Evolutionary conservation across 306 rosid genomes (phyloP).

Genomic region (Glycine latifolia): DNA sequence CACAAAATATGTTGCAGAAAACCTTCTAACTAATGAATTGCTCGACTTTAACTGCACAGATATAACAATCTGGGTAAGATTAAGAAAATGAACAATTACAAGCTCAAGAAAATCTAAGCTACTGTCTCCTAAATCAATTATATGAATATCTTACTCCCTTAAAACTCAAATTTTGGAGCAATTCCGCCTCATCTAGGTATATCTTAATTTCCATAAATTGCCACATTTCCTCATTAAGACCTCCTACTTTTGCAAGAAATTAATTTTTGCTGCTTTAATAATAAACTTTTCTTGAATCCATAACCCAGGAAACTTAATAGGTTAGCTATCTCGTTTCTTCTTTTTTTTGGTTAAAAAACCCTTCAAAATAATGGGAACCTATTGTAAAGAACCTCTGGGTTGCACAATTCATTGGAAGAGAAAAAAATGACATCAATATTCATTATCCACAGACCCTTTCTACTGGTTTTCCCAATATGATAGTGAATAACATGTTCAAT

Average conservation of each 20-base stretch:
- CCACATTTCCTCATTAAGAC: conserved; percentile 18
- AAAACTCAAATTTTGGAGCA: conserved; percentile 26
- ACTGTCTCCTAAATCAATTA: neutral
- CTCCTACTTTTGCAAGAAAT: neutral
- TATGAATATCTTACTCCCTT: conserved; percentile 1
- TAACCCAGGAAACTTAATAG: conserved; percentile 18
- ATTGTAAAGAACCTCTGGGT: neutral
- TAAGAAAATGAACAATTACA: neutral
- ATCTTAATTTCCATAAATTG: conserved; percentile 6
- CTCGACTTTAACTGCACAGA: conserved; percentile 51
- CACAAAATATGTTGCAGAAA: conserved; percentile 57
- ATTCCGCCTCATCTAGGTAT: conserved; percentile 23
- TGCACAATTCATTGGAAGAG: neutral
- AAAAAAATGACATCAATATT: neutral
- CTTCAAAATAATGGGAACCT: neutral
- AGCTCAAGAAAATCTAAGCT: conserved; percentile 7
- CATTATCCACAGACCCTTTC: neutral
- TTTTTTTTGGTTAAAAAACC: too few species aligned
- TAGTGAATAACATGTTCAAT: neutral
- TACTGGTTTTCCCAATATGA: conserved; percentile 22
- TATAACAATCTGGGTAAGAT: conserved; percentile 1
- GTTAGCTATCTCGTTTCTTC: neutral
- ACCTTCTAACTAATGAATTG: conserved; percentile 55
- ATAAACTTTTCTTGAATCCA: conserved; percentile 24
- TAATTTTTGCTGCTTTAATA: conserved; percentile 10